These are phyloP conservation scores for Barnettozyma populi DNA, from an alignment of 805 yeast species.

Conservation along the genomic window DNA sequence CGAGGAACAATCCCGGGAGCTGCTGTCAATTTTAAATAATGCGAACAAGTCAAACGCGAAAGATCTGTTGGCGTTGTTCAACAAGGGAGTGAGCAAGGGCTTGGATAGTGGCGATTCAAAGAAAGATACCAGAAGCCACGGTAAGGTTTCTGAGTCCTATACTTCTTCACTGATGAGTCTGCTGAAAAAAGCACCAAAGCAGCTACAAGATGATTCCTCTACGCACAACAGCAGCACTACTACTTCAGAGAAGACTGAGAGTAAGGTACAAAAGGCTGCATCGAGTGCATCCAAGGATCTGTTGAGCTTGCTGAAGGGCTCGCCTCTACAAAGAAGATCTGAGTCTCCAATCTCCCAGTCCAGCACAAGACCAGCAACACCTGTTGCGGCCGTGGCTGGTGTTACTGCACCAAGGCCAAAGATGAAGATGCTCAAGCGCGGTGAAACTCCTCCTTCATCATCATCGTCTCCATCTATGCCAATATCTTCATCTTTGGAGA, in stretches of 20 bases:
- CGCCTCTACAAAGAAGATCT: not conserved
- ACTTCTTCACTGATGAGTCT: conserved; percentile 16
- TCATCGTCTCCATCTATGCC: not conserved
- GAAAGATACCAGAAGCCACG: conserved; percentile 1
- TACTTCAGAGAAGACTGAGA: not conserved
- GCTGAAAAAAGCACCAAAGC: conserved; percentile 15
- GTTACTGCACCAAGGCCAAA: conserved; percentile 14
- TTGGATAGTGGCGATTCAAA: not conserved
- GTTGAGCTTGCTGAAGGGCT: conserved; percentile 11
- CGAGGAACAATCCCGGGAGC: conserved; percentile 35
- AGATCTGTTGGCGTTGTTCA: conserved; percentile 12
- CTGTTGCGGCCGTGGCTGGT: not conserved
- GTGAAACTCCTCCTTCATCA: conserved; percentile 2
- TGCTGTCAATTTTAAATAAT: conserved; percentile 37
- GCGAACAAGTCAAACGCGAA: conserved; percentile 10
- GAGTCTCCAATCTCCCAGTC: not conserved
- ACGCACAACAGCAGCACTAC: not conserved
- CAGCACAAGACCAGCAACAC: conserved; percentile 1
- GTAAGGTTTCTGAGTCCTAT: conserved; percentile 13
- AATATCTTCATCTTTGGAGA: not conserved
- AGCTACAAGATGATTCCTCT: not conserved
- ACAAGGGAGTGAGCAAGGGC: conserved; percentile 9
- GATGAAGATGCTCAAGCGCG: conserved; percentile 20
- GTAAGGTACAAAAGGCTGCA: not conserved
- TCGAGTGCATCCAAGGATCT: conserved; percentile 16